phyloP scores from a whole-genome alignment of 2,329 filamentous ascomycete genomes.

The Alternaria sp. region DNA sequence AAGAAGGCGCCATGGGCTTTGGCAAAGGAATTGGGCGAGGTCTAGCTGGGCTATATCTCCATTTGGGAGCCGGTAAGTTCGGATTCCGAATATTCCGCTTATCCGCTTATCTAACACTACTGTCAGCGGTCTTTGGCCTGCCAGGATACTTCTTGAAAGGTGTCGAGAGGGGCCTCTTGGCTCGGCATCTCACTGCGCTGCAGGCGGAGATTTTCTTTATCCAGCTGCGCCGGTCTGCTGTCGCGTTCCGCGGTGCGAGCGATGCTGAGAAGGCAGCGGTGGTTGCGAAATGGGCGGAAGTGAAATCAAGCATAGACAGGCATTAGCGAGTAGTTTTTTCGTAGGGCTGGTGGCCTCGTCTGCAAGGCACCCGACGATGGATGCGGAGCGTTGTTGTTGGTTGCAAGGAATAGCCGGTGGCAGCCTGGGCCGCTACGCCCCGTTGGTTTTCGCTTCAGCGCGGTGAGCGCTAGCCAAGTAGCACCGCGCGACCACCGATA shows the following conservation, averaged over 20 bases:
- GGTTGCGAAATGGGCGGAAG: not conserved
- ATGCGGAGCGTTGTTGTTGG: not conserved
- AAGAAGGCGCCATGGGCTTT: constrained; percentile 68
- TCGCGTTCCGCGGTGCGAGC: not conserved
- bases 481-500: not conserved
- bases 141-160: constrained; percentile 21
- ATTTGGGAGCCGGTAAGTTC: constrained; percentile 2
- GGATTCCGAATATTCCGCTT: not conserved
- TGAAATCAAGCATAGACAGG: not conserved
- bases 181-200: constrained; percentile 13
- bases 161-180: constrained; percentile 10
- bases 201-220: constrained; percentile 21
- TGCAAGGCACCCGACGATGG: not conserved
- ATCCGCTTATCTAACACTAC: not conserved
- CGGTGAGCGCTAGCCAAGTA: not conserved
- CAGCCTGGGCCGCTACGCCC: not conserved
- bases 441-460: not conserved
- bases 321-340: not conserved
- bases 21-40: constrained; percentile 43
- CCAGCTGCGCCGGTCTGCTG: constrained; percentile 10
- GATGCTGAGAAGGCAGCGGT: not conserved
- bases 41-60: not conserved
- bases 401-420: not conserved
- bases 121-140: constrained; percentile 13
- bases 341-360: not conserved